Base-by-base conservation (phyloP, 495 filamentous ascomycete genomes). In the Terfezia boudieri region DNA sequence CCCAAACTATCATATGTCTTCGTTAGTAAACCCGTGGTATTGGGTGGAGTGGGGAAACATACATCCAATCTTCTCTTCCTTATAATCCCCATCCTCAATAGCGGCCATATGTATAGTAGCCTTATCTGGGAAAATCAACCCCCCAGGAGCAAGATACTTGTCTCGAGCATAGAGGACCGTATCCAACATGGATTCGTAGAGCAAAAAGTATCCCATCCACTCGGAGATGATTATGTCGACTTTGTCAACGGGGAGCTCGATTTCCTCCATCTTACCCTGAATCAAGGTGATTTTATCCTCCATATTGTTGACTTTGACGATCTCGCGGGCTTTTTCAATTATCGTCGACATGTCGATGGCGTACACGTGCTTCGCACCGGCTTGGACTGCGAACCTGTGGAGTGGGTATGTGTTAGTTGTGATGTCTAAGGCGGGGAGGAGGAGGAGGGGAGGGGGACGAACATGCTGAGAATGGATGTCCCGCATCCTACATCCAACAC, bases 191-290 rank as follows among this genome's bases (percentile, higher is more conserved):
- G 82, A 84, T 74, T 99, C 90, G 71, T 95, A 99, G 46, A 96
- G 77, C 49, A 99, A 76, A 71, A 90, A 93, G 72, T 99, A 99
- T 49, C 90, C 90, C 90, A 99, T 99, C 90, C 90, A 99, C 71
- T 99, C 90, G 36, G 85, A 93, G 57, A 99, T 85, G 70, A 99
- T 99, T 64, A 99, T 89, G 68, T 99, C 90, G 60, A 99, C 92
- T 64, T 93, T 78, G 36, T 75, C 72, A 59, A 88, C 88, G 22
- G 92, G 90, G 23, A 99, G 79, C 22, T 71, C 61, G 37, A 94
- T 87, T 61, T 99, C 92, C 70, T 99, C 90, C 78, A 99, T 89
- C 71, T 87, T 87, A 50, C 92, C 90, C 68, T 90, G 83, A 51
- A 99, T 71, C 22, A 90, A 80, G 17, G 87, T 94, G 67, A 99